phyloP scores from a whole-genome alignment of 345 rosid species.

The Citrus medica region DNA sequence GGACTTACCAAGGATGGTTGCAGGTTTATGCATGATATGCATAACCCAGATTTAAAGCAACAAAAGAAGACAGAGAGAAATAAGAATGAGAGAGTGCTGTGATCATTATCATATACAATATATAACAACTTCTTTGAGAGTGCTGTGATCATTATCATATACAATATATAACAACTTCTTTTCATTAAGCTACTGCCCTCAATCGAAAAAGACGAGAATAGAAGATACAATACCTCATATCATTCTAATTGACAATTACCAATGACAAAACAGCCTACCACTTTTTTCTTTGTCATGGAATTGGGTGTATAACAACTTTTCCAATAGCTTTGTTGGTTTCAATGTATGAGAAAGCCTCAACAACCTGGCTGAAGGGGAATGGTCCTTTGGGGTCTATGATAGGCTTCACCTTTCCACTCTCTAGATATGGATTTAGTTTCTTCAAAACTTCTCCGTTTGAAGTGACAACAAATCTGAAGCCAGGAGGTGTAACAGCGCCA shows the following conservation, averaged over 20 bases:
- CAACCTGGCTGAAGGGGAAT: slow-evolving; percentile 59
- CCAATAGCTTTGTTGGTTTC: slow-evolving; percentile 84
- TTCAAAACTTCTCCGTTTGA: slow-evolving; percentile 73
- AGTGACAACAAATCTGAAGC: slow-evolving; percentile 90
- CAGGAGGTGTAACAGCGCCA: slow-evolving; percentile 88
- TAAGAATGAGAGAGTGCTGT: background rate
- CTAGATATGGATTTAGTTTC: slow-evolving; percentile 79
- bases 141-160: background rate
- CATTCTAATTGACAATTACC: background rate
- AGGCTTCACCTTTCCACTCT: slow-evolving; percentile 83
- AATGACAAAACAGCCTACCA: background rate
- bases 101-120: background rate
- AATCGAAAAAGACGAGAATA: background rate
- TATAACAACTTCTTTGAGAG: background rate
- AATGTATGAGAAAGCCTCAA: slow-evolving; percentile 74
- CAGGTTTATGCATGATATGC: background rate
- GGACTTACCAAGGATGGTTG: too few species aligned
- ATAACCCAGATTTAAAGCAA: background rate
- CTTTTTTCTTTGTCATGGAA: slow-evolving; percentile 36
- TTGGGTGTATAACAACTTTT: slow-evolving; percentile 72
- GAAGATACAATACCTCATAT: background rate
- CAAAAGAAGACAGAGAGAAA: background rate
- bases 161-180: background rate
- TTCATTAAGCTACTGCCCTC: background rate
- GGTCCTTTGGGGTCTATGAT: slow-evolving; percentile 86